Conservation (phyloP, 2,329 filamentous ascomycete species). For the Xylariales sp. region DNA sequence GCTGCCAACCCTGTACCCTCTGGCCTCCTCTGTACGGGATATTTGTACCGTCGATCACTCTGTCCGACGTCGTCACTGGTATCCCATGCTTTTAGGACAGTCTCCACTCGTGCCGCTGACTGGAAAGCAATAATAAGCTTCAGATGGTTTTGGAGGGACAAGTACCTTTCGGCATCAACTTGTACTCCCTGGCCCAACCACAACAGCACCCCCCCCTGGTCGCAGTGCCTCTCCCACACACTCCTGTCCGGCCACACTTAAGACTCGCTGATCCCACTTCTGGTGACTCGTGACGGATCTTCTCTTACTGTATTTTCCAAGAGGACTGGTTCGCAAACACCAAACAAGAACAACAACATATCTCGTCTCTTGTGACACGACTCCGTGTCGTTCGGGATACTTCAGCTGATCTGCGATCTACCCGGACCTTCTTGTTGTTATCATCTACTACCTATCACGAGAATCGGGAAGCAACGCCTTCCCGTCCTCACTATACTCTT, state of each 20-base stretch:
- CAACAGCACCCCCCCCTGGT: too few species aligned
- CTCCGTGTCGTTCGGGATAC: slow-evolving; percentile 41
- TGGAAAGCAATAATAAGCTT: slow-evolving; percentile 39
- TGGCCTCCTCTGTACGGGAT: slow-evolving; percentile 43
- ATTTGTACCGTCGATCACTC: slow-evolving; percentile 52
- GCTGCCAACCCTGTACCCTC: slow-evolving; percentile 39
- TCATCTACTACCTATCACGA: slow-evolving; percentile 10
- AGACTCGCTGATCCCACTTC: slow-evolving; percentile 56
- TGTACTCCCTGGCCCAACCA: slow-evolving; percentile 30
- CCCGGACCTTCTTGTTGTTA: slow-evolving; percentile 19
- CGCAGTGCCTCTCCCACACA: too few species aligned
- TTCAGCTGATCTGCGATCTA: slow-evolving; percentile 49
- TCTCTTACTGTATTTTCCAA: too few species aligned
- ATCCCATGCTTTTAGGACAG: slow-evolving; percentile 20
- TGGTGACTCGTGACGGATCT: slow-evolving; percentile 31
- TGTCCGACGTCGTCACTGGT: slow-evolving; percentile 46
- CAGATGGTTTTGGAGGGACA: slow-evolving; percentile 30
- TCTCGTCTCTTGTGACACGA: slow-evolving; percentile 30
- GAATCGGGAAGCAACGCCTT: not conserved
- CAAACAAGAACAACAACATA: slow-evolving; percentile 18
- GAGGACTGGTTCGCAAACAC: slow-evolving; percentile 27
- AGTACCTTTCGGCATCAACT: slow-evolving; percentile 33
- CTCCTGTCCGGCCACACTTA: slow-evolving; percentile 45
- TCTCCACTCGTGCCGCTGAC: slow-evolving; percentile 39
- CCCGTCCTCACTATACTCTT: slow-evolving; percentile 15